Evolutionary conservation across 257 asterid genomes (phyloP).

Genomic region (Solanum arcanum): DNA sequence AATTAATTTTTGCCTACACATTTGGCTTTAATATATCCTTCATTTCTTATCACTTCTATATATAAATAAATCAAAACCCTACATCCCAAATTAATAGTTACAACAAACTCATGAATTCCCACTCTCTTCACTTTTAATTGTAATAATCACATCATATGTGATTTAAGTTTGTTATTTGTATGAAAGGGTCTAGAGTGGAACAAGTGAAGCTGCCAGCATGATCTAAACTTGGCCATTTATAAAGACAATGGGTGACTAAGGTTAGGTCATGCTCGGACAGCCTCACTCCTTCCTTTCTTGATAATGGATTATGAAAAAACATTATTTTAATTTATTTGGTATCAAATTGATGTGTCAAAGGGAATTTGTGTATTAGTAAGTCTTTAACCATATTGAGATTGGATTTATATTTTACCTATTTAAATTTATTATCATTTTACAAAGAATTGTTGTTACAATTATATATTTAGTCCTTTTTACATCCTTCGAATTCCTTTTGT

Average conservation of each 20-base stretch:
- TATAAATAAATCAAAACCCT: neutral
- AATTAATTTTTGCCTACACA: neutral
- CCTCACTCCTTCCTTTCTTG: conserved; percentile 86
- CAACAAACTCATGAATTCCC: neutral
- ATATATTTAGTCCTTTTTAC: too few species aligned
- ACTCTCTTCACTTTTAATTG: neutral
- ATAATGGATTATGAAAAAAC: neutral
- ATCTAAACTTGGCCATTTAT: conserved; percentile 34
- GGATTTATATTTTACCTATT: too few species aligned
- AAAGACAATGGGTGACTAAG: conserved; percentile 12
- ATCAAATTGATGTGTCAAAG: too few species aligned
- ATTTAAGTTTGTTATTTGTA: neutral
- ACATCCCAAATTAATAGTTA: neutral
- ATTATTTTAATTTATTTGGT: too few species aligned
- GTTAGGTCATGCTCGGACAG: conserved; percentile 98
- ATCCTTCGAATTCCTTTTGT: too few species aligned
- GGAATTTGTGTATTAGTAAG: too few species aligned
- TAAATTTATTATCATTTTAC: too few species aligned
- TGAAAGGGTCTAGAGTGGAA: conserved; percentile 23
- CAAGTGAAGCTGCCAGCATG: conserved; percentile 99
- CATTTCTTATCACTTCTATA: neutral
- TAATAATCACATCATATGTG: too few species aligned
- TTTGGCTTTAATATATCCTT: conserved; percentile 13
- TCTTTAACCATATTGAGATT: too few species aligned
- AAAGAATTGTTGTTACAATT: too few species aligned